A percentile compares a stretch with the other conserved stretches of the same genome.
Conservation (phyloP, 2,329 filamentous ascomycete genomes). For the Juglanconis oblonga region DNA sequence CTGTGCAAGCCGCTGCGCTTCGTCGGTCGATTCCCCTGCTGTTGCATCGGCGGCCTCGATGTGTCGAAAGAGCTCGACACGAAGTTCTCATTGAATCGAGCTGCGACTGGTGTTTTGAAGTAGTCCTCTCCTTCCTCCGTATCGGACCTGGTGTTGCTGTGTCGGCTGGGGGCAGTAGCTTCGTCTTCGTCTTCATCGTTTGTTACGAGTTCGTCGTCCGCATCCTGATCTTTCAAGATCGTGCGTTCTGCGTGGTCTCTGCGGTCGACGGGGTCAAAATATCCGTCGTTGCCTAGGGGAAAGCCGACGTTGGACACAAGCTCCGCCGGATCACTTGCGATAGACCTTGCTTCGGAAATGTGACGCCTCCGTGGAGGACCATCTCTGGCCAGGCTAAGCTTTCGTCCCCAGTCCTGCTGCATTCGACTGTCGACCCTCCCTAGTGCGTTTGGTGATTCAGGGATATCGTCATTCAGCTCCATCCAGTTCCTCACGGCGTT, state of each 20-base stretch:
- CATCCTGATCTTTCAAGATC: constrained; percentile 68
- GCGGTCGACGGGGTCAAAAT: constrained; percentile 9
- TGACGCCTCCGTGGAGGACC: constrained; percentile 41
- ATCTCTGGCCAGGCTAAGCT: constrained; percentile 53
- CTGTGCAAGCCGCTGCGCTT: constrained; percentile 52
- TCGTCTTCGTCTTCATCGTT: constrained; percentile 69
- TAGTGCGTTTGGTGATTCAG: constrained; percentile 45
- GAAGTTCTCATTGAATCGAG: constrained; percentile 32
- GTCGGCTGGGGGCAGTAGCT: constrained; percentile 25
- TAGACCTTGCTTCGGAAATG: constrained; percentile 56
- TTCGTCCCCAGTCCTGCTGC: constrained; percentile 45
- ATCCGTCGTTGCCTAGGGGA: constrained; percentile 37
- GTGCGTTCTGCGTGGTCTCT: constrained; percentile 28
- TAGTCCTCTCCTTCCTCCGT: constrained; percentile 46
- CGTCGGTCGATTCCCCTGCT: constrained; percentile 24
- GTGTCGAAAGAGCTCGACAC: constrained; percentile 31
- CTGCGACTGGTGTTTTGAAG: constrained; percentile 50
- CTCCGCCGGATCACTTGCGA: constrained; percentile 63
- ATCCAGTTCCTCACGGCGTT: constrained; percentile 90
- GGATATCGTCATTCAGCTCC: constrained; percentile 62
- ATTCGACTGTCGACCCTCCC: constrained; percentile 44
- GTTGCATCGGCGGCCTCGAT: constrained; percentile 19
- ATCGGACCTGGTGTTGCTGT: constrained; percentile 3
- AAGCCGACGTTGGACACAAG: constrained; percentile 51
- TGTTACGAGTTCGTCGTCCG: constrained; percentile 84